Percentiles rank a stretch among this genome's conserved stretches.
Evolutionary conservation across 441 rosid species (phyloP).

Genomic region (Gossypium schwendimanii): DNA sequence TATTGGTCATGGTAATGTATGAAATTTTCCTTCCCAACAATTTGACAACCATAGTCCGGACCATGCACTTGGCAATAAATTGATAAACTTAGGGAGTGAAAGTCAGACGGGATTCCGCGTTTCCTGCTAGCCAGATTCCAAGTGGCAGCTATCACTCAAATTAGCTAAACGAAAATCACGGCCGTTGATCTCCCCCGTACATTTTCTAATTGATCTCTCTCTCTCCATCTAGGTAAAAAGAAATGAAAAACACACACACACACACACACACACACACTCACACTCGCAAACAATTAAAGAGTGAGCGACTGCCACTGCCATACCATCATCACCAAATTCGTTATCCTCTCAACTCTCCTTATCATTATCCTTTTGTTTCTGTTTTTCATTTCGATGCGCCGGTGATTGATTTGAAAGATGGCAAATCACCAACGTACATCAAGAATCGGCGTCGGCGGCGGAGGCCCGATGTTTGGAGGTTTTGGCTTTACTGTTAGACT

Average conservation of each 20-base stretch:
- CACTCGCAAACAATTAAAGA: background rate
- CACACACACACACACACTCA: too few species aligned
- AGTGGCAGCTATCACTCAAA: background rate
- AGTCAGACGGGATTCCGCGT: background rate
- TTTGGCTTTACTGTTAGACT: slow-evolving; percentile 30
- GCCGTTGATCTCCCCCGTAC: background rate
- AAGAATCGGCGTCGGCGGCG: slow-evolving; percentile 28
- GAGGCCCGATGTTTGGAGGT: background rate
- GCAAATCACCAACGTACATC: slow-evolving; percentile 46
- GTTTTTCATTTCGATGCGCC: background rate
- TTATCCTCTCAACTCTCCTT: background rate
- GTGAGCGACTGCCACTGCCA: background rate
- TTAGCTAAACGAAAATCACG: background rate
- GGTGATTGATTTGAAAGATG: slow-evolving; percentile 25
- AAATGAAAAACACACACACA: too few species aligned
- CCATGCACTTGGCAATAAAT: too few species aligned
- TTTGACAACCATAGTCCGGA: too few species aligned
- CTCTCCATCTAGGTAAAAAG: background rate
- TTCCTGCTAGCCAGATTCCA: background rate
- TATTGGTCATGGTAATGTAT: too few species aligned
- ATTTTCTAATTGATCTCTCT: background rate
- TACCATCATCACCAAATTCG: background rate
- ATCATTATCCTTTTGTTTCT: background rate
- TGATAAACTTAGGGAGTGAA: too few species aligned
- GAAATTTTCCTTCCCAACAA: too few species aligned